A percentile compares a stretch with the other conserved stretches of the same genome.
Evolutionary conservation across 352 stramenopile species (phyloP).

Genomic region (Globisporangium cylindrosporum): DNA sequence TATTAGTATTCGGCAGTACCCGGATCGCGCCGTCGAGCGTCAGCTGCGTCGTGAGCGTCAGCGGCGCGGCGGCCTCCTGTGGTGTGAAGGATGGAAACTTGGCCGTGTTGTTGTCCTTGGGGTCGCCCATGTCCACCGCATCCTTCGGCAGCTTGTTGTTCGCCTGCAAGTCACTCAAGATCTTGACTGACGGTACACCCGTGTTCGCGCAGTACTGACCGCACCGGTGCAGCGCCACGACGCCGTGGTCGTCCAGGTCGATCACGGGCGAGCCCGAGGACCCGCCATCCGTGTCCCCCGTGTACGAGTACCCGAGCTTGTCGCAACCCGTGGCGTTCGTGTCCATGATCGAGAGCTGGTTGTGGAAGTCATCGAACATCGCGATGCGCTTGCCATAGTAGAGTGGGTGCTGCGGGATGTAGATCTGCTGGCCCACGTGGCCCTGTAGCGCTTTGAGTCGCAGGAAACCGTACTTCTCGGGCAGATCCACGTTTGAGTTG

Average conservation of each 20-base stretch:
- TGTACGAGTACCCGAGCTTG: conserved; percentile 49
- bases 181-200: conserved; percentile 41
- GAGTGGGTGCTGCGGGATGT: conserved; percentile 33
- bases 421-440: conserved; percentile 18
- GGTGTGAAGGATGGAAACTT: conserved; percentile 44
- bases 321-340: conserved; percentile 34
- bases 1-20: neutral
- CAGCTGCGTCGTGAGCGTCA: conserved; percentile 20
- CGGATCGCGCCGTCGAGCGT: conserved; percentile 33
- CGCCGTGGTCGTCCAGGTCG: conserved; percentile 43
- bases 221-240: conserved; percentile 72
- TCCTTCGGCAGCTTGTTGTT: conserved; percentile 23
- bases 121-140: conserved; percentile 38
- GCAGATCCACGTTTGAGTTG: conserved; percentile 26
- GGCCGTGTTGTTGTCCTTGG: conserved; percentile 24
- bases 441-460: conserved; percentile 34
- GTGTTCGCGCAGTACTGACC: conserved; percentile 56
- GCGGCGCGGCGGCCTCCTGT: conserved; percentile 12
- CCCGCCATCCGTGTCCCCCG: conserved; percentile 56
- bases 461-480: conserved; percentile 58
- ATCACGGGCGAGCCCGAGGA: conserved; percentile 65
- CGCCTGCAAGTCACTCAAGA: conserved; percentile 40
- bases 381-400: conserved; percentile 30
- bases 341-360: conserved; percentile 33
- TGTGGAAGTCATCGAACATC: conserved; percentile 25